Conservation (phyloP, 2,329 filamentous ascomycete species). For the Plenodomus tracheiphilus region DNA sequence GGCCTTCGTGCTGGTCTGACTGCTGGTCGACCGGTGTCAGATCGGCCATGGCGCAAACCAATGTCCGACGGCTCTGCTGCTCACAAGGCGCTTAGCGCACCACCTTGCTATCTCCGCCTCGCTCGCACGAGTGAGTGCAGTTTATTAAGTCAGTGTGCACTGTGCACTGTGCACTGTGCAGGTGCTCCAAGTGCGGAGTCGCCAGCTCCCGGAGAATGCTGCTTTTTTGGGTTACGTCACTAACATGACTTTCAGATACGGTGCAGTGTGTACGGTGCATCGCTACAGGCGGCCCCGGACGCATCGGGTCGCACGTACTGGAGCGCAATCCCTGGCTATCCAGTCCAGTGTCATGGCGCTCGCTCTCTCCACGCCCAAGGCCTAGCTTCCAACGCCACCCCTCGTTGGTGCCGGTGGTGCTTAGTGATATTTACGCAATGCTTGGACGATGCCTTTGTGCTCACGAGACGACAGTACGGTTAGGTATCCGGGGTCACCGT, state of each 20-base stretch:
- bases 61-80: slow-evolving; percentile 4
- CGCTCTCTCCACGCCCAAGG: too few relatives aligned
- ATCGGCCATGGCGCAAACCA: slow-evolving; percentile 1
- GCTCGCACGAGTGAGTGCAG: too few relatives aligned
- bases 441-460: too few relatives aligned
- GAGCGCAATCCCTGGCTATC: too few relatives aligned
- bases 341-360: slow-evolving; percentile 2
- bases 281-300: slow-evolving; percentile 14
- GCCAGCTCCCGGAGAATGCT: neutral
- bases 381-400: too few relatives aligned
- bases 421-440: too few relatives aligned
- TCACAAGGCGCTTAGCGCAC: slow-evolving; percentile 10
- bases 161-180: slow-evolving; percentile 7
- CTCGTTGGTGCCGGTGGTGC: too few relatives aligned
- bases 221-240: neutral
- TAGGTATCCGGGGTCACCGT: too few relatives aligned
- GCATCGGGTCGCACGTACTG: slow-evolving; percentile 15
- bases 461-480: too few relatives aligned
- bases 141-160: slow-evolving; percentile 9
- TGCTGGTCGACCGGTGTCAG: neutral
- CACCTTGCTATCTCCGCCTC: slow-evolving; percentile 21
- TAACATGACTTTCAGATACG: slow-evolving; percentile 19
- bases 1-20: neutral
- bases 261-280: too few relatives aligned
- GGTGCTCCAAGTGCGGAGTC: slow-evolving; percentile 1